These are phyloP conservation scores for Lactifluus rugatus DNA, from an alignment of 768 basidiomycete genomes.

Conservation along the genomic window DNA sequence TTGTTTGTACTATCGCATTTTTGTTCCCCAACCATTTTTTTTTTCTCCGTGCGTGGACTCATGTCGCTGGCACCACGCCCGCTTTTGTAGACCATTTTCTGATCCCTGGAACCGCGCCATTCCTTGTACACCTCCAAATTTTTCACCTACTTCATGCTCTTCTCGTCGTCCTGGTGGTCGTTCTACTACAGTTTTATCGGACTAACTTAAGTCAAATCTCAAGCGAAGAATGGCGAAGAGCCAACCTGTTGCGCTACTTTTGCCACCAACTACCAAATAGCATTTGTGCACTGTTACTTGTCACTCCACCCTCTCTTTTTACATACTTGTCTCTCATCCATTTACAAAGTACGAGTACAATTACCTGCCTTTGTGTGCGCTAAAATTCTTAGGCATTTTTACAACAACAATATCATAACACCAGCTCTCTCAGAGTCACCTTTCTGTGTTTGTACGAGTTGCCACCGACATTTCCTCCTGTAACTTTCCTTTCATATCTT, in stretches of 20 bases:
- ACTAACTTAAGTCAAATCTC: conserved; percentile 2
- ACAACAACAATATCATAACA: neutral
- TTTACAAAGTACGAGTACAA: conserved; percentile 4
- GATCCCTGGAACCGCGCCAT: neutral
- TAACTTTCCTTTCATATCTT: neutral
- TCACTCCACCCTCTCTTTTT: neutral
- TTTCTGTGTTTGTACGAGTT: no score
- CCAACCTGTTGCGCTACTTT: neutral
- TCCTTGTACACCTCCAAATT: conserved; percentile 7
- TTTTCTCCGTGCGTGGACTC: neutral
- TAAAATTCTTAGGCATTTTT: neutral
- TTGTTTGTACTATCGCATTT: conserved; percentile 7
- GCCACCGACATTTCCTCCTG: neutral
- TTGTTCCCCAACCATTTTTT: neutral
- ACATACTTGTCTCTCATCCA: neutral
- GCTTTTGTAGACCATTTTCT: neutral
- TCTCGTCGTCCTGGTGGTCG: neutral
- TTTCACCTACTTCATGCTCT: neutral
- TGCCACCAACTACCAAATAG: neutral
- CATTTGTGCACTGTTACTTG: neutral
- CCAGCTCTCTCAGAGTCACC: neutral
- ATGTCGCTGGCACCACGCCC: neutral
- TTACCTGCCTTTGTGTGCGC: neutral
- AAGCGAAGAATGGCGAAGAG: neutral
- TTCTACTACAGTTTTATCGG: neutral